phyloP scores from a whole-genome alignment of 1,284 basidiomycete genomes.

The Boletus albobrunnescens region DNA sequence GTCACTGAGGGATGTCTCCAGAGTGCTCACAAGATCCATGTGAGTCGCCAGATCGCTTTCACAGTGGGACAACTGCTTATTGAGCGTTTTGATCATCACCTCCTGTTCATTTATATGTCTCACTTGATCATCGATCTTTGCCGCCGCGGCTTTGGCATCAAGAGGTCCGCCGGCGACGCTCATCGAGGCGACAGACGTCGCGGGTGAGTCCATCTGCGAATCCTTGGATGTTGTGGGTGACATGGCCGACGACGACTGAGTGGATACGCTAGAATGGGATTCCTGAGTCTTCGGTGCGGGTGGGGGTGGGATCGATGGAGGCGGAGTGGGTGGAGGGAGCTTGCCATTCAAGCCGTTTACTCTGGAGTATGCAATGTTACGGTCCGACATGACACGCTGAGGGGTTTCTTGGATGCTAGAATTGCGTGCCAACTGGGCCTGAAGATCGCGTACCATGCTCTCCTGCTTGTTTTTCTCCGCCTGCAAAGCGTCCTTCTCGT shows the following conservation, averaged over 20 bases:
- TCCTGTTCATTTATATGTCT: slow-evolving; percentile 81
- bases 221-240: slow-evolving; percentile 57
- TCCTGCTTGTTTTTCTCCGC: slow-evolving; percentile 72
- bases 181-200: slow-evolving; percentile 55
- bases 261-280: slow-evolving; percentile 47
- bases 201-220: slow-evolving; percentile 61
- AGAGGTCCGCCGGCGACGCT: slow-evolving; percentile 30
- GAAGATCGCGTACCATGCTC: slow-evolving; percentile 63
- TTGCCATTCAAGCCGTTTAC: slow-evolving; percentile 63
- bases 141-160: slow-evolving; percentile 52
- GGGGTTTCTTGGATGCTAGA: slow-evolving; percentile 43
- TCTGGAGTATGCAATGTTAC: slow-evolving; percentile 53
- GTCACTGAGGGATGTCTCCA: slow-evolving; percentile 81
- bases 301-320: slow-evolving; percentile 84
- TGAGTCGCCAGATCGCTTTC: slow-evolving; percentile 88
- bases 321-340: slow-evolving; percentile 83
- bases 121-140: slow-evolving; percentile 67
- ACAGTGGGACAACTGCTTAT: slow-evolving; percentile 87
- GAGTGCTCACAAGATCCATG: slow-evolving; percentile 81
- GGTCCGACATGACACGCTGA: slow-evolving; percentile 49
- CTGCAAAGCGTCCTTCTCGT: slow-evolving; percentile 74
- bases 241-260: slow-evolving; percentile 53
- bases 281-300: slow-evolving; percentile 64
- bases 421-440: slow-evolving; percentile 65
- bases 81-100: slow-evolving; percentile 86